Conservation (phyloP, 768 basidiomycete genomes). For the Neoboletus subvelutipes region DNA sequence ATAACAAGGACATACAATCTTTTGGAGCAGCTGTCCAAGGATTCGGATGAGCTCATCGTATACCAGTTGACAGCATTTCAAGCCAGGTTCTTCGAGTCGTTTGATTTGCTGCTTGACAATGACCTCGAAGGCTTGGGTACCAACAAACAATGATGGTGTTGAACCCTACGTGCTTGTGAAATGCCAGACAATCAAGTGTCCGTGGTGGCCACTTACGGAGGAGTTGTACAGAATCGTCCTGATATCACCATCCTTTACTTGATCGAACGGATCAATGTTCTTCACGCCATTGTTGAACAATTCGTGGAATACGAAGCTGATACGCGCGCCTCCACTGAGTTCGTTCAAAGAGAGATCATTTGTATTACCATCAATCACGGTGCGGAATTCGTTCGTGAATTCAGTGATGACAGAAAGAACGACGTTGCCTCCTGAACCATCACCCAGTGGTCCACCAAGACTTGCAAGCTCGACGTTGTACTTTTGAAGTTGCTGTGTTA, state of each 20-base stretch:
- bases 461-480: slow-evolving; percentile 79
- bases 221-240: slow-evolving; percentile 96
- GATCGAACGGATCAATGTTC: slow-evolving; percentile 96
- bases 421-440: slow-evolving; percentile 83
- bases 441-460: slow-evolving; percentile 86
- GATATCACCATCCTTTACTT: slow-evolving; percentile 98
- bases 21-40: slow-evolving; percentile 82
- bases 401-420: slow-evolving; percentile 98
- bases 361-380: slow-evolving; percentile 95
- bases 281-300: slow-evolving; percentile 96
- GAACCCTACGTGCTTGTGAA: slow-evolving; percentile 61
- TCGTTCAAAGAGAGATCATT: slow-evolving; percentile 95
- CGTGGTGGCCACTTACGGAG: slow-evolving; percentile 59
- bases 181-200: background rate
- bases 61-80: slow-evolving; percentile 94
- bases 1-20: slow-evolving; percentile 64
- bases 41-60: slow-evolving; percentile 98
- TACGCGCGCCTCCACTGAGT: slow-evolving; percentile 96
- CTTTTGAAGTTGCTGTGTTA: slow-evolving; percentile 86
- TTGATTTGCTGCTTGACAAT: slow-evolving; percentile 99
- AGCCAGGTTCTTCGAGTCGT: slow-evolving; percentile 87
- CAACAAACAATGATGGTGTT: slow-evolving; percentile 94
- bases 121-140: slow-evolving; percentile 95
- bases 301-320: slow-evolving; percentile 99
- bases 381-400: slow-evolving; percentile 95